These are phyloP conservation scores for Xylariaceae sp. DNA, from an alignment of 2,329 filamentous ascomycete species.

Conservation along the genomic window DNA sequence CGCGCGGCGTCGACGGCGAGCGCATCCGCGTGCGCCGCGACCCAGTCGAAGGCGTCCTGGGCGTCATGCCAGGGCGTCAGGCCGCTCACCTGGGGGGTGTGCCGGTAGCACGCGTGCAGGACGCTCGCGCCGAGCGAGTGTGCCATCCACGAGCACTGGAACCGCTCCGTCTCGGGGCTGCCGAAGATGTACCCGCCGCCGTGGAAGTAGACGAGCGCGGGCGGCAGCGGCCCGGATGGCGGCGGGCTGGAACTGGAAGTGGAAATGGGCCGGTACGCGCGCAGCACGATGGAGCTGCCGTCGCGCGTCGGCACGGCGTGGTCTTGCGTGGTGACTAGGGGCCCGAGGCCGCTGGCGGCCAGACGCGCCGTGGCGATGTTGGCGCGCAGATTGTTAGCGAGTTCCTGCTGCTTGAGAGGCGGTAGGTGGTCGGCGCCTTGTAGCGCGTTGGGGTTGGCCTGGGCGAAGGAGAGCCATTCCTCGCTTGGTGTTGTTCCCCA, in stretches of 20 bases:
- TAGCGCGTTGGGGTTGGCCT: conserved; percentile 27
- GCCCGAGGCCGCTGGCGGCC: conserved; percentile 25
- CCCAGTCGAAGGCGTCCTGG: conserved; percentile 54
- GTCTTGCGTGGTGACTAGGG: conserved; percentile 30
- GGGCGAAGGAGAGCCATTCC: conserved; percentile 42
- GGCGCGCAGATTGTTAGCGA: conserved; percentile 37
- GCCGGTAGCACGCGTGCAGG: conserved; percentile 55
- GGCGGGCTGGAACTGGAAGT: conserved; percentile 24
- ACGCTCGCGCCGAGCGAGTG: conserved; percentile 44
- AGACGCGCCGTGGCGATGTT: conserved; percentile 24
- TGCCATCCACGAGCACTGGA: conserved; percentile 47
- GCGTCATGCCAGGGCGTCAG: conserved; percentile 53
- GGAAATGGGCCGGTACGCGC: conserved; percentile 46
- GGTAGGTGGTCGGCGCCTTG: conserved; percentile 28
- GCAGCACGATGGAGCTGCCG: conserved; percentile 44
- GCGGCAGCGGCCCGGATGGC: conserved; percentile 37
- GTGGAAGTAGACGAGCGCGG: conserved; percentile 50
- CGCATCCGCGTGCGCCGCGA: conserved; percentile 42
- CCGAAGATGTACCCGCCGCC: conserved; percentile 59
- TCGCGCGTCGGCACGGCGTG: conserved; percentile 47
- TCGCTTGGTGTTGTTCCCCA: conserved; percentile 40
- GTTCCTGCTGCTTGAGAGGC: conserved; percentile 32
- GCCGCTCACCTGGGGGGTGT: conserved; percentile 52
- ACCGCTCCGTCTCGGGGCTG: conserved; percentile 51
- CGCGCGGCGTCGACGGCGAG: conserved; percentile 43